A percentile compares a stretch with the other conserved stretches of the same genome.
Conservation (phyloP, 768 basidiomycete genomes). For the Cystobasidium onofrii region DNA sequence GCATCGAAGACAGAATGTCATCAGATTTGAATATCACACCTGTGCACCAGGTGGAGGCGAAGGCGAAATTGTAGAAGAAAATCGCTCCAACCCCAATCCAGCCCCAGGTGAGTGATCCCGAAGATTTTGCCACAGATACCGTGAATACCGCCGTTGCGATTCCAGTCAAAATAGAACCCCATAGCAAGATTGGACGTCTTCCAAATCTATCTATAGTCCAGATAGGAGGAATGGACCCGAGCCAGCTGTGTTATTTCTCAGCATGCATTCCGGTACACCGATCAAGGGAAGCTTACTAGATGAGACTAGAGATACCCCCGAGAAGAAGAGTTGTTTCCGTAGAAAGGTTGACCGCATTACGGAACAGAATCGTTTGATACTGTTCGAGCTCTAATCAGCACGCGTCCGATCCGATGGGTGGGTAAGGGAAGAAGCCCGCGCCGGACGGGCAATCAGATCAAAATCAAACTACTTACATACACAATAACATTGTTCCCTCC, state of each 20-base stretch:
- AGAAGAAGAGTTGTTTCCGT: neutral
- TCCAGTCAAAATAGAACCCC: constrained; percentile 9
- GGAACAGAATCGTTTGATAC: constrained; percentile 23
- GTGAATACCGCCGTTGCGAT: neutral
- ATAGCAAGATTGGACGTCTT: constrained; percentile 4
- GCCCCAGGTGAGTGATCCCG: neutral
- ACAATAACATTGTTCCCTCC: constrained; percentile 22
- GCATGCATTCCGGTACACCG: too few relatives aligned
- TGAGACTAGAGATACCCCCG: neutral
- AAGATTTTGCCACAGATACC: constrained; percentile 9
- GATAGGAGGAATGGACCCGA: neutral
- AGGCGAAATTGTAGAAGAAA: constrained; percentile 16
- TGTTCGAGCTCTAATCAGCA: too few relatives aligned
- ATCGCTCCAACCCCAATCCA: constrained; percentile 9
- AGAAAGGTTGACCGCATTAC: neutral
- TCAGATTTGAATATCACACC: neutral
- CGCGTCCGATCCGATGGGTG: too few relatives aligned
- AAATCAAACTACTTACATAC: neutral
- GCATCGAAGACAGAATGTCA: neutral
- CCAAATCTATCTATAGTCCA: constrained; percentile 11
- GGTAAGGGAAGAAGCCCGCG: too few relatives aligned
- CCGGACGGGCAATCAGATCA: neutral
- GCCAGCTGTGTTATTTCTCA: neutral
- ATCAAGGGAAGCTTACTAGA: too few relatives aligned
- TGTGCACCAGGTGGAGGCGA: constrained; percentile 7